These are phyloP conservation scores for Trypanosoma theileri DNA, from an alignment of 208 protist genomes.

Conservation along the genomic window DNA sequence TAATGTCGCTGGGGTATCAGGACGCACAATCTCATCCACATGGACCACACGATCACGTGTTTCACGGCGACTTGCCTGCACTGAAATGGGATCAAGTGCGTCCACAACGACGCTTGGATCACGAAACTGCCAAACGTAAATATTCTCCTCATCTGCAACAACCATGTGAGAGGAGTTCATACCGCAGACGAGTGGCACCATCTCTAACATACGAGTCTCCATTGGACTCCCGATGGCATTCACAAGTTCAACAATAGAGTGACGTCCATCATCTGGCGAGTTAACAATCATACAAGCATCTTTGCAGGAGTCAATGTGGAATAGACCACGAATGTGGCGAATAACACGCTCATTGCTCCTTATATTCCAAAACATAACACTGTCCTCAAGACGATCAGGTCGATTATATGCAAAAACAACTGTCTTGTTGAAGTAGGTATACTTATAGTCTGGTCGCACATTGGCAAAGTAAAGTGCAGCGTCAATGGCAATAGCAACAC, in stretches of 20 bases:
- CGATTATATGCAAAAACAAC: constrained; percentile 92
- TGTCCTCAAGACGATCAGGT: constrained; percentile 91
- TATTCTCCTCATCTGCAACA: constrained; percentile 85
- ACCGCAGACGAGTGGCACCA: constrained; percentile 84
- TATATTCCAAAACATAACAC: constrained; percentile 95
- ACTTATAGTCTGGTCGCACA: constrained; percentile 95
- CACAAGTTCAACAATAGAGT: constrained; percentile 90
- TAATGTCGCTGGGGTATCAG: constrained; percentile 52
- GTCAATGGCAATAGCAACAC: constrained; percentile 94
- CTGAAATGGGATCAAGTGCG: constrained; percentile 76
- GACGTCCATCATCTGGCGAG: constrained; percentile 45
- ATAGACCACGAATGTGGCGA: constrained; percentile 88
- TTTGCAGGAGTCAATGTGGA: constrained; percentile 64
- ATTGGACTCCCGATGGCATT: constrained; percentile 95
- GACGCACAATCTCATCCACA: constrained; percentile 89
- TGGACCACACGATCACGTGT: constrained; percentile 86
- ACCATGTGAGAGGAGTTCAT: constrained; percentile 94
- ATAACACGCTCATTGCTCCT: constrained; percentile 89
- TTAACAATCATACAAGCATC: constrained; percentile 93
- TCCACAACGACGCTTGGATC: constrained; percentile 74
- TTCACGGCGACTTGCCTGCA: constrained; percentile 74
- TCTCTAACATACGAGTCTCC: constrained; percentile 89
- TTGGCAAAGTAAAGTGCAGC: constrained; percentile 97
- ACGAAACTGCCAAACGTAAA: constrained; percentile 96
- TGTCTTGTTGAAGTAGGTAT: constrained; percentile 93